Base-by-base conservation (phyloP, 192 early-diverging fungal species). In the Allomyces macrogynus region DNA sequence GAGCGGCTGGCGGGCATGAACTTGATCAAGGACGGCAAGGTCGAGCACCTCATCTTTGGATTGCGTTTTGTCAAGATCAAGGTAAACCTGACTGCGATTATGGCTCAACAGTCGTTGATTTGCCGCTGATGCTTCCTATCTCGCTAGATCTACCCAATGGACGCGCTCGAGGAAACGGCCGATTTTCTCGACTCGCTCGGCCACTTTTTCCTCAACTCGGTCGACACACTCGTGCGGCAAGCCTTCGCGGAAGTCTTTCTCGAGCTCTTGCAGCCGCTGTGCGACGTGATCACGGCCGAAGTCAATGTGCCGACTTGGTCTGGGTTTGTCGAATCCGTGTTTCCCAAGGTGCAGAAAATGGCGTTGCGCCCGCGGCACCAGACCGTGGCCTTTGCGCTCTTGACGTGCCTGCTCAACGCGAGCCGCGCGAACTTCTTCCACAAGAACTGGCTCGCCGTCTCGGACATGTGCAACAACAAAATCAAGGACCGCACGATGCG, bases 51-150 rank as follows among this genome's bases (percentile, higher is more conserved):
- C 16, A 87, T 97, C 64, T 82, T 87, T 16, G 85, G 86, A 60
- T 96, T 95, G 89, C 81, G 92, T 44, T 93, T 83, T 67, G 73
- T 99, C 16, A 84, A 87, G 69, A 74, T 99, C 49, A 92, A 95
- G 77, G 87, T 84, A 69, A 26, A 70, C 65, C 12, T n/a, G 49
- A 16, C 1, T 20, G 22, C 27, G 32, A 63, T 11, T 10, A 60
- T 26, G 27, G 27, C 14, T 64, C 10, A 16, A 26, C 12, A 2
- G 14, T 23, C 24, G 64, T 10, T 64, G 62, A 64, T 61, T 10
- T 11, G 11, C 11, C 62, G 64, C 23, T 26, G 23, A 11, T 11
- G 16, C 10, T 8, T 24, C 25, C 16, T 22, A 44, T 0, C 7
- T 25, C 8, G 62, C 62, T 61, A 90, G 77, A 85, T 99, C 20